phyloP scores from a whole-genome alignment of 1,284 basidiomycete species.

The Apiotrichum akiyoshidainum region DNA sequence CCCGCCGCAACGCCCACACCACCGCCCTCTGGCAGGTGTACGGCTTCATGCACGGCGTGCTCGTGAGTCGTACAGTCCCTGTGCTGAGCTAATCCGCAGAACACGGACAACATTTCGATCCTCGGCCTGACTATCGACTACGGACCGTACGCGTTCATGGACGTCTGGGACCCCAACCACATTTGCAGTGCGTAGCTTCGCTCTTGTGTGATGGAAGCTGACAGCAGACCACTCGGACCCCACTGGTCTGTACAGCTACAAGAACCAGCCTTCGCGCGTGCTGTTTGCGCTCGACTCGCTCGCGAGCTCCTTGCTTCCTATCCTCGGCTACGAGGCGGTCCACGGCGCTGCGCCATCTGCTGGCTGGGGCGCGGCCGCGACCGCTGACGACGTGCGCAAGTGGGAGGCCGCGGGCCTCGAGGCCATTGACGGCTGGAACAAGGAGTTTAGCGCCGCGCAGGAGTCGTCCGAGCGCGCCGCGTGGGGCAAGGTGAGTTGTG shows the following conservation, averaged over 20 bases:
- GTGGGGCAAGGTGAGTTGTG: slow-evolving; percentile 62
- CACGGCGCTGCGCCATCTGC: slow-evolving; percentile 57
- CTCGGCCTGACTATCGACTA: slow-evolving; percentile 92
- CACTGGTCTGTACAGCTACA: slow-evolving; percentile 79
- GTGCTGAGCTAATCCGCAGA: slow-evolving; percentile 45
- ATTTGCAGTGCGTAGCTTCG: slow-evolving; percentile 65
- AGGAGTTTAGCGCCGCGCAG: slow-evolving; percentile 58
- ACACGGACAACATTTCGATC: slow-evolving; percentile 89
- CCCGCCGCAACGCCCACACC: slow-evolving; percentile 80
- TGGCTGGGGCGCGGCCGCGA: slow-evolving; percentile 65
- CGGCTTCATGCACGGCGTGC: slow-evolving; percentile 82
- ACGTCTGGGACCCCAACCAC: slow-evolving; percentile 75
- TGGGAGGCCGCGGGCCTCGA: slow-evolving; percentile 63
- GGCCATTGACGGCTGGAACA: slow-evolving; percentile 54
- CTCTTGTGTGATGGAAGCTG: not conserved
- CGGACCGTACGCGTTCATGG: slow-evolving; percentile 94
- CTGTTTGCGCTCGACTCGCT: slow-evolving; percentile 74
- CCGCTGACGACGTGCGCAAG: slow-evolving; percentile 60
- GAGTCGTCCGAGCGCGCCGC: slow-evolving; percentile 61
- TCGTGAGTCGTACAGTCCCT: slow-evolving; percentile 43
- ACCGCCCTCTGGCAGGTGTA: slow-evolving; percentile 89
- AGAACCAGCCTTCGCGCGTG: slow-evolving; percentile 52
- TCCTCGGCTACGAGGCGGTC: slow-evolving; percentile 69
- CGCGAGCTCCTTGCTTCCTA: slow-evolving; percentile 67
- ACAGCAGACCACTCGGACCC: slow-evolving; percentile 72